Evolutionary conservation across 1,284 basidiomycete species (phyloP).

Genomic region (Filobasidium uniguttulatum): DNA sequence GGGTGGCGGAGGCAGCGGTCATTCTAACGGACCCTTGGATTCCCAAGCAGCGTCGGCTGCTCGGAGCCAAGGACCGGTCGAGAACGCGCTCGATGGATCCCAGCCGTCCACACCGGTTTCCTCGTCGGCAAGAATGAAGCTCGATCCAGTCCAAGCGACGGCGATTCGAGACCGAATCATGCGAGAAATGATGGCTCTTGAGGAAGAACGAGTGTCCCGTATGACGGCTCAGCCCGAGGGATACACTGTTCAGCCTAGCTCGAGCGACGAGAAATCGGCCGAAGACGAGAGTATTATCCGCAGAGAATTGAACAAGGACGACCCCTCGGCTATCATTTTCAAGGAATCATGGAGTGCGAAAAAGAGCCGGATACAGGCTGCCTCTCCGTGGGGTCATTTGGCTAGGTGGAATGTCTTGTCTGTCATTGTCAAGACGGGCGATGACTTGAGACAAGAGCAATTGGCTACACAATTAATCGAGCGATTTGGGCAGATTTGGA

Average conservation of each 20-base stretch:
- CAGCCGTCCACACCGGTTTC: slow-evolving; percentile 5
- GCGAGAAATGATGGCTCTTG: slow-evolving; percentile 94
- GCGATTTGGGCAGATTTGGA: slow-evolving; percentile 89
- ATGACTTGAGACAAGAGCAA: slow-evolving; percentile 93
- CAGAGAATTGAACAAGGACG: slow-evolving; percentile 86
- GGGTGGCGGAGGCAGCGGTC: too few relatives aligned
- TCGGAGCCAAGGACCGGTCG: not conserved
- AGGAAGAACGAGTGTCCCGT: slow-evolving; percentile 89
- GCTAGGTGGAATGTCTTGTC: slow-evolving; percentile 66
- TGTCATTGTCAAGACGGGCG: slow-evolving; percentile 97
- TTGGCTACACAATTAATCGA: slow-evolving; percentile 88
- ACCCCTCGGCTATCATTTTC: slow-evolving; percentile 88
- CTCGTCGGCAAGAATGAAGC: slow-evolving; percentile 43
- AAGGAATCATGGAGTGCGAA: slow-evolving; percentile 91
- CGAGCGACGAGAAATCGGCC: slow-evolving; percentile 44
- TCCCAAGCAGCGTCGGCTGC: slow-evolving; percentile 25
- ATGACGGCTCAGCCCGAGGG: slow-evolving; percentile 66
- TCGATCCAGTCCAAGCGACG: slow-evolving; percentile 67
- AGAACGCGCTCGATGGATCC: not conserved
- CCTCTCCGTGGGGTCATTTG: slow-evolving; percentile 90
- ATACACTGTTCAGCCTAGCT: slow-evolving; percentile 43
- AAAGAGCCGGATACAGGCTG: slow-evolving; percentile 83
- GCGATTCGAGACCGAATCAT: slow-evolving; percentile 92
- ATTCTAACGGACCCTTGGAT: too few relatives aligned
- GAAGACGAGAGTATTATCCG: slow-evolving; percentile 88